Base-by-base conservation (phyloP, 2,329 filamentous ascomycete genomes). In the Botrytis paeoniae region DNA sequence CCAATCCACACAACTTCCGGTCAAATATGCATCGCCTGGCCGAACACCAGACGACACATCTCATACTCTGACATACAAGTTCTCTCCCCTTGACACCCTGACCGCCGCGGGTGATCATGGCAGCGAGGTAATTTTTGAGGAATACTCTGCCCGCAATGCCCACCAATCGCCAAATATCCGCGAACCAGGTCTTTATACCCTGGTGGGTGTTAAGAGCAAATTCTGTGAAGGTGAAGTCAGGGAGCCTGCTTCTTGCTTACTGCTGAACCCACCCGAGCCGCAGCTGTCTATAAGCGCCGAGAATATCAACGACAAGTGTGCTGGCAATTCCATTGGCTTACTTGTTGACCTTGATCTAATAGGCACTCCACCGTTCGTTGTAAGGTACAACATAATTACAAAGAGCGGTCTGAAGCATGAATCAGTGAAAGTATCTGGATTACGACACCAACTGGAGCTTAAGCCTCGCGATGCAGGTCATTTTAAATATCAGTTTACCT, bases 281-380 rank as follows among this genome's bases (percentile, higher is more conserved):
- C 89, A 91, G 72, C 82, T 99, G 73, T 86, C 89, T 7, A 85
- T 99, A 68, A 88, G 87, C 45, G 87, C 90, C 10, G 92, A 97
- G 78, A 91, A 94, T 75, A 94, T 99, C 61, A 92, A 93, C 70
- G 96, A 99, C 82, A 97, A 97, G 81, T 99, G 96, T 81, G 95
- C 95, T 51, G 94, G 95, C 65, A 97, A 94, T 79, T 94, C 96
- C 0, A 93, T 99, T 75, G 96, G 96, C 59, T 87, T 99, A 71
- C 89, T 92, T 18, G 93, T 99, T 60, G 92, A 96, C 79, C 84
- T 99, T 68, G 94, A 98, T 80, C 86, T 99, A 57, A 92, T 95
- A 41, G 96, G 96, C 74, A 97, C 94, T 0, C 95, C 97, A 63
- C 95, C 95, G 1, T 99, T 99, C 83, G 85, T 86, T n/a, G 86